phyloP scores from a whole-genome alignment of 106 monocot species.

The Iris macrosiphon region DNA sequence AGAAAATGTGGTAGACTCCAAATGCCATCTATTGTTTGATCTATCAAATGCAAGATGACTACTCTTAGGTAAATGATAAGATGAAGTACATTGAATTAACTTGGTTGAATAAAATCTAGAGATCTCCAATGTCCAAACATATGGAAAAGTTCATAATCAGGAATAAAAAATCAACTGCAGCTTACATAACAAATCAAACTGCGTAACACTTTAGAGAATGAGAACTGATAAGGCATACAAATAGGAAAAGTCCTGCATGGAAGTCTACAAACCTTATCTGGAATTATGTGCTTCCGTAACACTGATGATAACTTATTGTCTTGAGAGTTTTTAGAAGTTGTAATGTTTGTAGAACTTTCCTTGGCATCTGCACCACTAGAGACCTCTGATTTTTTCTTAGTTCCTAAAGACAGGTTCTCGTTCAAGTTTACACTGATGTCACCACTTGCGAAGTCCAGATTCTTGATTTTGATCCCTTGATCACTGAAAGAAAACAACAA shows the following conservation, averaged over 20 bases:
- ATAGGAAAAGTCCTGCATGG: neutral
- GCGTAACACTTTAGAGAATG: neutral
- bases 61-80: no score
- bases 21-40: no score
- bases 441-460: slow-evolving; percentile 64
- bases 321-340: slow-evolving; percentile 27
- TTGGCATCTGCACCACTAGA: slow-evolving; percentile 15
- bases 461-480: slow-evolving; percentile 58
- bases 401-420: slow-evolving; percentile 45
- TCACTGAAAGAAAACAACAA: slow-evolving; percentile 50
- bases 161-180: neutral
- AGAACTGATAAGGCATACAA: neutral
- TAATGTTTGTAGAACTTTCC: slow-evolving; percentile 14
- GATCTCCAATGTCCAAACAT: no score
- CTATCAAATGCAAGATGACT: no score
- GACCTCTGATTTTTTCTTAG: slow-evolving; percentile 26
- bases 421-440: slow-evolving; percentile 50
- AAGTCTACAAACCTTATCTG: slow-evolving; percentile 75
- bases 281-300: slow-evolving; percentile 55
- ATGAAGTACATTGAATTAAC: no score
- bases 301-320: slow-evolving; percentile 26
- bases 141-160: no score
- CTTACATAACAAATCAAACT: no score
- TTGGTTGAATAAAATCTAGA: no score
- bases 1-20: no score